Base-by-base conservation (phyloP, 176 grass and related monocot genomes). In the Rhynchospora tenuis region DNA sequence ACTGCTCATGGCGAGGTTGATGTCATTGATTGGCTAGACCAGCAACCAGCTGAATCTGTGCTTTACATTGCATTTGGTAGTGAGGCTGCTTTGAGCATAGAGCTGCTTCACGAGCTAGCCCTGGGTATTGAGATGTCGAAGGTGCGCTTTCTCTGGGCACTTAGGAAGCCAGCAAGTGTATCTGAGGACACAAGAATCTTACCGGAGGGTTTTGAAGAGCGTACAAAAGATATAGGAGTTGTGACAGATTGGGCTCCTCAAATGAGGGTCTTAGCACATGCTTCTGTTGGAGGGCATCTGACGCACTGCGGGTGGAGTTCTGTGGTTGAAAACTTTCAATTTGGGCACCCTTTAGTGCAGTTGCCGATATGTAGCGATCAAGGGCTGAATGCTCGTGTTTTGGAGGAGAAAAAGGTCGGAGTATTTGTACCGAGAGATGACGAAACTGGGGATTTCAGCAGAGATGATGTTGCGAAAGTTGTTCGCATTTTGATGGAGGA, bases 321-420 rank as follows among this genome's bases (percentile, higher is more conserved):
- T 26, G 26, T 78, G 19, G 59, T 88, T 63, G 81, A 88, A 44
- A 38, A 82, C 31, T 59, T 87, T 19, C 26, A 13, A 0, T 92
- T 81, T 59, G 85, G 91, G 2, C 85, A 47, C 56, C 63, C 45
- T 88, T 58, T 63, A 26, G n/a, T 88, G 2, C 88, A 90, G 86
- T 82, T 94, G 1, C 92, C 90, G 0, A 84, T 89, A 58, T 4
- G 88, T 0, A 2, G 62, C 0, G 86, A 92, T 74, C 68, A 86
- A 26, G 84, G 83, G 0, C 11, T 94, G 10, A 26, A 56, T 19
- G 83, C 90, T 4, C 84, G 63, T 5, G 28, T 82, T 0, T 76
- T 88, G 17, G 65, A 76, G 31, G 65, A 48, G 33, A 68, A 28
- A 1, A 81, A 72, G 4, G 59, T 84, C 0, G 80, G 84, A 0